A percentile compares a stretch with the other conserved stretches of the same genome.
Conservation (phyloP, 2,329 filamentous ascomycete genomes). For the Colletotrichum cuscutae region DNA sequence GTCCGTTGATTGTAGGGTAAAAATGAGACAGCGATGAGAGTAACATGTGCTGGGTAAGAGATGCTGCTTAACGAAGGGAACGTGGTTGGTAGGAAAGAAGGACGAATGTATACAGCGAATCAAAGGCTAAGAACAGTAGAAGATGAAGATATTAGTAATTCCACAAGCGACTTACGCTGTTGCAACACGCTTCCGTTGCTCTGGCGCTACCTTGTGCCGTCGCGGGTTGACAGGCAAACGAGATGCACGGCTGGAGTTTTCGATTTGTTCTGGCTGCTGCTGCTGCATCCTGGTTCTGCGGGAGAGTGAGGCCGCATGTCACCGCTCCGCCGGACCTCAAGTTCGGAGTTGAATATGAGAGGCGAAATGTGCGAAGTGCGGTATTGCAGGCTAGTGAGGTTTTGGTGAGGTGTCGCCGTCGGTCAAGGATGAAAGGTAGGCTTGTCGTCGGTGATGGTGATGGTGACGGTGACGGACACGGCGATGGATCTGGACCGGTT, state of each 20-base stretch:
- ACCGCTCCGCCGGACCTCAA: slow-evolving; percentile 20
- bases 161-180: slow-evolving; percentile 54
- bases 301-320: slow-evolving; percentile 31
- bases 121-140: not conserved
- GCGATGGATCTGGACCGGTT: not conserved
- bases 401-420: not conserved
- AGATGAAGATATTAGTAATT: not conserved
- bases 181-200: slow-evolving; percentile 59
- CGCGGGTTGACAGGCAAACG: slow-evolving; percentile 62
- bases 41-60: not conserved
- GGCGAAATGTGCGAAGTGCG: not conserved
- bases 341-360: not conserved
- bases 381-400: not conserved
- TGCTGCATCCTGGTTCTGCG: slow-evolving; percentile 34
- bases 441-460: not conserved
- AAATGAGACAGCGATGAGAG: not conserved
- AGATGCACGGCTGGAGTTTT: slow-evolving; percentile 37
- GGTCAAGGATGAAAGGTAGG: not conserved
- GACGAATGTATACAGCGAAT: not conserved
- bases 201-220: slow-evolving; percentile 57
- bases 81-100: not conserved
- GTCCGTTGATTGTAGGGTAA: not conserved
- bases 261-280: slow-evolving; percentile 28
- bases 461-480: not conserved
- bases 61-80: not conserved